These are phyloP conservation scores for Suillus hirtellus DNA, from an alignment of 768 basidiomycete species.

Conservation along the genomic window DNA sequence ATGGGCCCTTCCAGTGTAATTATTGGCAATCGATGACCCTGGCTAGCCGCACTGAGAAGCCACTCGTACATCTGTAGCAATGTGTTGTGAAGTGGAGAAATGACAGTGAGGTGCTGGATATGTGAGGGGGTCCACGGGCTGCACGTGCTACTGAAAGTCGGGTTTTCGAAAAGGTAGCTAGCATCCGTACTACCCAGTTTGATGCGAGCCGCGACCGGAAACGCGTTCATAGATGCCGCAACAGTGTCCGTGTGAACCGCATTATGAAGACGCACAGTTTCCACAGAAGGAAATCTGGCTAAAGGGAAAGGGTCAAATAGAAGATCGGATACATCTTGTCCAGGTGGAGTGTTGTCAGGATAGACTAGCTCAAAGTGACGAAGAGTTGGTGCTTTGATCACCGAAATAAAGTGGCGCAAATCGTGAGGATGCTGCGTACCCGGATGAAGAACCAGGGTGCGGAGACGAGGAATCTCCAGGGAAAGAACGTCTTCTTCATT, in stretches of 20 bases:
- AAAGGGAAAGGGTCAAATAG: slow-evolving; percentile 17
- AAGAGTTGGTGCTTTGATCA: slow-evolving; percentile 12
- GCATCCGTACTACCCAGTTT: not conserved
- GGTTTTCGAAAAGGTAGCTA: not conserved
- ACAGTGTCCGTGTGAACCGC: not conserved
- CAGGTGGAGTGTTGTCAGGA: not conserved
- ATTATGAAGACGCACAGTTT: slow-evolving; percentile 3
- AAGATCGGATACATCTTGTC: slow-evolving; percentile 9
- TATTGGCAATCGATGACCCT: not conserved
- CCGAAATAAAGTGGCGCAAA: slow-evolving; percentile 13
- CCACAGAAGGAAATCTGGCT: slow-evolving; percentile 8
- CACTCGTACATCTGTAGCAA: slow-evolving; percentile 1
- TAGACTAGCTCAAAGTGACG: slow-evolving; percentile 5
- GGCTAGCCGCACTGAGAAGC: not conserved
- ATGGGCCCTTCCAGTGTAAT: slow-evolving; percentile 1
- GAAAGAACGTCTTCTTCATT: slow-evolving; percentile 3
- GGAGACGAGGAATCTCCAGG: slow-evolving; percentile 12
- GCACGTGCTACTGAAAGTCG: not conserved
- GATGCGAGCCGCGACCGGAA: slow-evolving; percentile 6
- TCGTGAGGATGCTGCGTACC: slow-evolving; percentile 13
- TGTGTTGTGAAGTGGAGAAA: not conserved
- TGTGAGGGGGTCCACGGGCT: not conserved
- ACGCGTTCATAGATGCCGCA: not conserved
- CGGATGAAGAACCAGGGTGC: slow-evolving; percentile 12
- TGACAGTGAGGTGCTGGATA: slow-evolving; percentile 1